A percentile compares a stretch with the other conserved stretches of the same genome.
These are phyloP conservation scores for Aureobasidium pullulans DNA, from an alignment of 2,329 filamentous ascomycete species.

Conservation along the genomic window DNA sequence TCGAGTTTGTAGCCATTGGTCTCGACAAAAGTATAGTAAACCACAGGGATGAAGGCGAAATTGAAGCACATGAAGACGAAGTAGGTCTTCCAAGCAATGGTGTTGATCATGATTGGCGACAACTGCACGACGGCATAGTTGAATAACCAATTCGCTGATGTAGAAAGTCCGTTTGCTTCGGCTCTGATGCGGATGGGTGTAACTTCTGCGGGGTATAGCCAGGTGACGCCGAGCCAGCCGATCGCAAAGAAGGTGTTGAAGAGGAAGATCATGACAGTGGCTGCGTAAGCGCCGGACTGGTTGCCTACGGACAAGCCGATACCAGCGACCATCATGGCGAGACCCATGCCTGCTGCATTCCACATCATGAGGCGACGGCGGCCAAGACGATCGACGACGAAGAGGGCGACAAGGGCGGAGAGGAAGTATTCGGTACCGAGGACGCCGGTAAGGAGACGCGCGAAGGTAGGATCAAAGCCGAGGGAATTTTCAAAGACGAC, in stretches of 20 bases:
- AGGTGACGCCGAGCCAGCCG: slow-evolving; percentile 29
- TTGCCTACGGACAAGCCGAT: slow-evolving; percentile 5
- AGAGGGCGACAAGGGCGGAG: slow-evolving; percentile 20
- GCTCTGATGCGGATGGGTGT: slow-evolving; percentile 29
- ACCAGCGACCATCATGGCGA: slow-evolving; percentile 18
- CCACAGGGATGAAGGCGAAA: slow-evolving; percentile 47
- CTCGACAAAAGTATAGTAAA: slow-evolving; percentile 24
- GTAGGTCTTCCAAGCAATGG: slow-evolving; percentile 53
- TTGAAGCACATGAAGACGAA: slow-evolving; percentile 58
- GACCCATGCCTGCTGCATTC: slow-evolving; percentile 21
- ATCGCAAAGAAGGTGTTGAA: slow-evolving; percentile 33
- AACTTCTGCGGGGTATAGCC: slow-evolving; percentile 30
- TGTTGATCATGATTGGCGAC: slow-evolving; percentile 51
- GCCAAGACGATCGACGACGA: slow-evolving; percentile 25
- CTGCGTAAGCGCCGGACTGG: slow-evolving; percentile 16
- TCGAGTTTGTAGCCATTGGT: slow-evolving; percentile 24
- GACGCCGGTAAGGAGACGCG: slow-evolving; percentile 21
- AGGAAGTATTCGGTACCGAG: slow-evolving; percentile 26
- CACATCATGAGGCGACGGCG: slow-evolving; percentile 24
- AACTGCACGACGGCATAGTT: slow-evolving; percentile 34
- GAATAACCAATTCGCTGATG: slow-evolving; percentile 54
- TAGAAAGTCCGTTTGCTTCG: slow-evolving; percentile 32
- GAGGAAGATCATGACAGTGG: slow-evolving; percentile 31
- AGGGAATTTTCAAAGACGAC: slow-evolving; percentile 19
- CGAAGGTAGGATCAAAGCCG: slow-evolving; percentile 17